These are phyloP conservation scores for Cordyceps tenuipes DNA, from an alignment of 2,329 filamentous ascomycete species.

Conservation along the genomic window DNA sequence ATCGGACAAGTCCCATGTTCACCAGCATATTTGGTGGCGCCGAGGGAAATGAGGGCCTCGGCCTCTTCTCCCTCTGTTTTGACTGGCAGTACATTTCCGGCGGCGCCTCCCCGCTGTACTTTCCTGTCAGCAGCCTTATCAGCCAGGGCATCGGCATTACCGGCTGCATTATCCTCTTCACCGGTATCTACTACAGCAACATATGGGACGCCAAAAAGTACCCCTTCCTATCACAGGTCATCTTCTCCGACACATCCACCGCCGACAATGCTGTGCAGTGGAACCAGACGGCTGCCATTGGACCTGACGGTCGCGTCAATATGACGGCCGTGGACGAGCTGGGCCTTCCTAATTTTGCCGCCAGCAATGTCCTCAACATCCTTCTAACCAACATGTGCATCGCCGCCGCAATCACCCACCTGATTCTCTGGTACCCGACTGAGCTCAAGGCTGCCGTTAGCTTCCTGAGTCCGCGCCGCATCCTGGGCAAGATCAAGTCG, in stretches of 20 bases:
- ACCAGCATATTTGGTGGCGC: slow-evolving; percentile 44
- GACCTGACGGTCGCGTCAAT: slow-evolving; percentile 20
- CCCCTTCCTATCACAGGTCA: slow-evolving; percentile 25
- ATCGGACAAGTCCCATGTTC: slow-evolving; percentile 32
- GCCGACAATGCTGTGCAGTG: slow-evolving; percentile 27
- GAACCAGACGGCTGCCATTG: slow-evolving; percentile 35
- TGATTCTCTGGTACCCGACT: slow-evolving; percentile 18
- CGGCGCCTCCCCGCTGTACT: slow-evolving; percentile 25
- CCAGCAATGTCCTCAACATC: slow-evolving; percentile 30
- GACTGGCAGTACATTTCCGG: slow-evolving; percentile 38
- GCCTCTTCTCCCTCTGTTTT: slow-evolving; percentile 28
- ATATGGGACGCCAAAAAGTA: slow-evolving; percentile 14
- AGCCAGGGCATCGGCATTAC: slow-evolving; percentile 32
- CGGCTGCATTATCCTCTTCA: slow-evolving; percentile 27
- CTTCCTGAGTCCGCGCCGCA: slow-evolving; percentile 7
- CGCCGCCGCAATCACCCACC: slow-evolving; percentile 33
- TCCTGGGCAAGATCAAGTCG: neutral
- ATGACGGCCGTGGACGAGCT: slow-evolving; percentile 22
- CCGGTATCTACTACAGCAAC: slow-evolving; percentile 22
- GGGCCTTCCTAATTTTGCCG: slow-evolving; percentile 35
- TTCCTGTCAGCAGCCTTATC: slow-evolving; percentile 28
- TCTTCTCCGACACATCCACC: slow-evolving; percentile 31
- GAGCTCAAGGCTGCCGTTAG: slow-evolving; percentile 18
- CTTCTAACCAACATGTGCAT: slow-evolving; percentile 37
- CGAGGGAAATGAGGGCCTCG: slow-evolving; percentile 28